phyloP scores from a whole-genome alignment of 306 rosid species.

The Vigna trinervia region DNA sequence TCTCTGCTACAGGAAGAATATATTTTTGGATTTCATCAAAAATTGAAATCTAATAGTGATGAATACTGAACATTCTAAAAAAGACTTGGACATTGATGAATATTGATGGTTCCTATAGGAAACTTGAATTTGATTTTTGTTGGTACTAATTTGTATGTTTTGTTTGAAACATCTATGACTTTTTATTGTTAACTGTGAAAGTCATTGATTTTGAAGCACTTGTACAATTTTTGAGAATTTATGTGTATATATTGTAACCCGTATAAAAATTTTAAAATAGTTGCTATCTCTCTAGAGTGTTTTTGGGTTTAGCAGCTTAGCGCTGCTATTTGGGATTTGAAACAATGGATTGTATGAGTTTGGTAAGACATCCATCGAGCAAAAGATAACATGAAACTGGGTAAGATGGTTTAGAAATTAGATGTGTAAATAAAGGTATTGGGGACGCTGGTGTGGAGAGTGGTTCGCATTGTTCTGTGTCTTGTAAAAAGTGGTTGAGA shows the following conservation, averaged over 20 bases:
- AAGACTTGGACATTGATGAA: not conserved
- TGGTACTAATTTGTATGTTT: not conserved
- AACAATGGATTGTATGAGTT: not conserved
- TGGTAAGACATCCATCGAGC: not conserved
- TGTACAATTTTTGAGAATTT: not conserved
- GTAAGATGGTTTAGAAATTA: not conserved
- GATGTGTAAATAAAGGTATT: not conserved
- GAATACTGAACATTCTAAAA: too few relatives aligned
- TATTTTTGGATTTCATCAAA: not conserved
- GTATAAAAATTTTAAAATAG: too few relatives aligned
- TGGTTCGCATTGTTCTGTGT: not conserved
- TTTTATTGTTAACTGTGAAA: not conserved
- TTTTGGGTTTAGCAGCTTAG: too few relatives aligned
- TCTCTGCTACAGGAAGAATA: too few relatives aligned
- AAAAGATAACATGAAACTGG: not conserved
- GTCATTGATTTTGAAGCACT: not conserved
- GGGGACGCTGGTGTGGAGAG: not conserved
- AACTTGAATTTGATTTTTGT: not conserved
- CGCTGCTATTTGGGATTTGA: not conserved
- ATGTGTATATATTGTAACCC: too few relatives aligned
- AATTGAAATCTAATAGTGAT: not conserved
- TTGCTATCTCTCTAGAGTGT: not conserved
- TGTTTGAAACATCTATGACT: not conserved
- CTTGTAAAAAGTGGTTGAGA: not conserved
- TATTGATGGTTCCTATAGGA: not conserved